A percentile compares a stretch with the other conserved stretches of the same genome.
phyloP scores from a whole-genome alignment of 2,329 filamentous ascomycete species.

The Boeremia lycopersici region DNA sequence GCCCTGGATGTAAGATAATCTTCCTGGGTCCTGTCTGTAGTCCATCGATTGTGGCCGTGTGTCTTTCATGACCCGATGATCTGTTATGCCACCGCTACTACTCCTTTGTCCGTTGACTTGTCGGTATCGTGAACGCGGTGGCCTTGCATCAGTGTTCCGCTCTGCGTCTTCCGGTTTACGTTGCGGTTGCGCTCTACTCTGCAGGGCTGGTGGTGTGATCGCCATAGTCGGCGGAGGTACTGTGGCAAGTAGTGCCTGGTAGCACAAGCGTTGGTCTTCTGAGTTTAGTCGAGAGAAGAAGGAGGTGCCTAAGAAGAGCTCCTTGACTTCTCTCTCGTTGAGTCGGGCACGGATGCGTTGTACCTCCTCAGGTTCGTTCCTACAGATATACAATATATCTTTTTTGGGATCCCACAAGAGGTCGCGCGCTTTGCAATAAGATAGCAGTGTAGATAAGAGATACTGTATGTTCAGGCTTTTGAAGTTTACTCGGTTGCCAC shows the following conservation, averaged over 20 bases:
- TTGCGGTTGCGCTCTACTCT: not conserved
- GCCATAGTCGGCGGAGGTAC: conserved; percentile 33
- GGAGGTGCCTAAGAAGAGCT: conserved; percentile 35
- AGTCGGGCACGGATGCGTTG: conserved; percentile 31
- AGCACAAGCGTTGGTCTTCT: conserved; percentile 36
- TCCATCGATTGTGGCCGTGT: not conserved
- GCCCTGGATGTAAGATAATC: not conserved
- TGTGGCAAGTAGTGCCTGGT: conserved; percentile 30
- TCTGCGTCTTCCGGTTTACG: not conserved
- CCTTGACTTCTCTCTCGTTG: conserved; percentile 29
- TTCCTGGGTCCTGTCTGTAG: not conserved
- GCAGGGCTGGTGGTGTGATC: conserved; percentile 26
- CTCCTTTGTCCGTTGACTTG: conserved; percentile 10
- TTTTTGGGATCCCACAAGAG: conserved; percentile 39
- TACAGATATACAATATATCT: conserved; percentile 39
- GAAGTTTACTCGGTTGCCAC: conserved; percentile 32
- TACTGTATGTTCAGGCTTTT: conserved; percentile 41
- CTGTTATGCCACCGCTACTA: not conserved
- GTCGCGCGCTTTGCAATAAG: conserved; percentile 32
- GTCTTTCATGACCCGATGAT: not conserved
- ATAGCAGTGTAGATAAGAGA: conserved; percentile 33
- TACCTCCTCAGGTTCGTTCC: conserved; percentile 32
- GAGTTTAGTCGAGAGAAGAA: conserved; percentile 30
- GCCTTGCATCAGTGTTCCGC: not conserved
- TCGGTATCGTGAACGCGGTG: conserved; percentile 24